Evolutionary conservation across 202 grass and related monocot genomes (phyloP).

Genomic region (Carex arenaria): DNA sequence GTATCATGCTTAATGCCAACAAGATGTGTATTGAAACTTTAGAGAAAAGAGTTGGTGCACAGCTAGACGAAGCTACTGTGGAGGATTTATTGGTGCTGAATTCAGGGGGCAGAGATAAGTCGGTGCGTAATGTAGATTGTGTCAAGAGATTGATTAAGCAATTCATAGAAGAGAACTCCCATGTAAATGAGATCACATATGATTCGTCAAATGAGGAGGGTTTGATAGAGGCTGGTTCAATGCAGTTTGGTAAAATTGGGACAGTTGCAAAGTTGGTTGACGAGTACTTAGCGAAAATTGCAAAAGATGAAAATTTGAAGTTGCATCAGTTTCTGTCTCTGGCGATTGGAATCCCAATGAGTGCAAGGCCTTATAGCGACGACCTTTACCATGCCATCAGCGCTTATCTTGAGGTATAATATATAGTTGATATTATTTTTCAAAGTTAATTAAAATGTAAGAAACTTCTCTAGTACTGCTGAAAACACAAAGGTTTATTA

Average conservation of each 20-base stretch:
- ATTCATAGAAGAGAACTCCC: conserved; percentile 58
- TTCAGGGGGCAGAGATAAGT: conserved; percentile 59
- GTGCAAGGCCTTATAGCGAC: conserved; percentile 55
- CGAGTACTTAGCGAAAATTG: conserved; percentile 64
- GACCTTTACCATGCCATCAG: conserved; percentile 84
- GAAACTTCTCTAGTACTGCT: not conserved
- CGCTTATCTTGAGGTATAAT: conserved; percentile 84
- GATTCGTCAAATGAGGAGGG: conserved; percentile 36
- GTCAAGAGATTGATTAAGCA: conserved; percentile 79
- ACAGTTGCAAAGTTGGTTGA: conserved; percentile 83
- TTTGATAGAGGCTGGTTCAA: conserved; percentile 11
- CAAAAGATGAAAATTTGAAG: conserved; percentile 68
- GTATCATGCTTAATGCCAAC: conserved; percentile 66
- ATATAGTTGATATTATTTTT: no score
- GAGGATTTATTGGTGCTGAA: conserved; percentile 90
- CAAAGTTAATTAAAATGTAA: not conserved
- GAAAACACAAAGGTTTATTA: not conserved
- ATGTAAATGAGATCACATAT: conserved; percentile 29
- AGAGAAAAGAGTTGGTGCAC: conserved; percentile 68
- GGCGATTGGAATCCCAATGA: conserved; percentile 53
- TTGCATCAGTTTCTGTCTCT: conserved; percentile 82
- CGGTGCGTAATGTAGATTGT: conserved; percentile 78
- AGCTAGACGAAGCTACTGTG: conserved; percentile 68
- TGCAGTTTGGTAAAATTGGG: conserved; percentile 39
- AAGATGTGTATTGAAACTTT: conserved; percentile 65